Conservation (phyloP, 1,284 basidiomycete genomes). For the Inonotus hispidus region DNA sequence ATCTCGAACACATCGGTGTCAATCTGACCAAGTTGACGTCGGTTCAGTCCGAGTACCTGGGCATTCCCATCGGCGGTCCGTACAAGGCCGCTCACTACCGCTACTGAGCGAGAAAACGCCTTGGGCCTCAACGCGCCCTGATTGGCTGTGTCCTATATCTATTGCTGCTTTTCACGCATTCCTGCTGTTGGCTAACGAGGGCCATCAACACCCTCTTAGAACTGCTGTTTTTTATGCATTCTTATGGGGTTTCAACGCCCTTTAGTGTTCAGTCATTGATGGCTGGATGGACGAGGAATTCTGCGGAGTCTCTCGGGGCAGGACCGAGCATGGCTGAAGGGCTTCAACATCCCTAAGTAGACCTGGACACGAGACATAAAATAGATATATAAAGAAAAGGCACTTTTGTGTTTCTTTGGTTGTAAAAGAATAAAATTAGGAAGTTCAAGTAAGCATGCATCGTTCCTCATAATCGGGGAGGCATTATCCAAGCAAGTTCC, state of each 20-base stretch:
- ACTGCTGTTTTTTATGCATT: neutral
- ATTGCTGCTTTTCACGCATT: neutral
- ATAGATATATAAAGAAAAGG: neutral
- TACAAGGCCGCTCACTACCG: constrained; percentile 90
- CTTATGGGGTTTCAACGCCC: constrained; percentile 19
- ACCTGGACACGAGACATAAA: neutral
- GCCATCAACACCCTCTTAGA: constrained; percentile 13
- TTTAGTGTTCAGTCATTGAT: constrained; percentile 3
- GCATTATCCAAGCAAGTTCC: too few species aligned
- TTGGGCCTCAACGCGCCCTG: constrained; percentile 20
- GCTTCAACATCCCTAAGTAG: constrained; percentile 18
- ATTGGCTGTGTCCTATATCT: constrained; percentile 6
- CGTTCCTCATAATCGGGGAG: too few species aligned
- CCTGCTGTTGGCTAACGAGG: neutral
- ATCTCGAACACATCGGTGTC: constrained; percentile 88
- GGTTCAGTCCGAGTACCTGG: constrained; percentile 88
- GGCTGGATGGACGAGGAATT: constrained; percentile 9
- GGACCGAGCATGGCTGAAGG: constrained; percentile 1
- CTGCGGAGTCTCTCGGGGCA: neutral
- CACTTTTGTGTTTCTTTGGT: neutral
- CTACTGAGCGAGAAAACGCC: constrained; percentile 35
- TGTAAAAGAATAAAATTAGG: neutral
- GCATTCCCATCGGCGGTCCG: constrained; percentile 84
- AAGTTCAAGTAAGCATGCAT: too few species aligned
- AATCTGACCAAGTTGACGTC: constrained; percentile 83